phyloP scores from a whole-genome alignment of 2,329 filamentous ascomycete species.

The Colletotrichum lupini region DNA sequence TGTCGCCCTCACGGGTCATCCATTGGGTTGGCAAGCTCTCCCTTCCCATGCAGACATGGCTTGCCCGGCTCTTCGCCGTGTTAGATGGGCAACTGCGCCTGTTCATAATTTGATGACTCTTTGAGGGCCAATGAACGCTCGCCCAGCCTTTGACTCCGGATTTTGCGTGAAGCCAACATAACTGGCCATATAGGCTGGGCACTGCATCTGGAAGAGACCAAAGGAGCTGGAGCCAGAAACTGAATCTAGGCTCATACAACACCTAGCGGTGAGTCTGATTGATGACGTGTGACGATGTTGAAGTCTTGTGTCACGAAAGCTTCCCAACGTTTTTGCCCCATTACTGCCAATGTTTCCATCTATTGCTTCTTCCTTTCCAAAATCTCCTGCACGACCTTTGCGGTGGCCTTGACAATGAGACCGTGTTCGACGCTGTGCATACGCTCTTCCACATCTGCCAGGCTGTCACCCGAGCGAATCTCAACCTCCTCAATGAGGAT shows the following conservation, averaged over 20 bases:
- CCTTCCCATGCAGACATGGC: neutral
- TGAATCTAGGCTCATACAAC: no score
- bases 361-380: conserved; percentile 19
- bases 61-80: neutral
- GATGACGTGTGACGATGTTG: neutral
- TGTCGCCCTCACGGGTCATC: neutral
- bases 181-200: neutral
- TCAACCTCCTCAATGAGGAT: conserved; percentile 69
- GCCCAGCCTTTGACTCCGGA: neutral
- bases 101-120: neutral
- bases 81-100: neutral
- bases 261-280: neutral
- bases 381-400: conserved; percentile 56
- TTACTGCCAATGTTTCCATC: neutral
- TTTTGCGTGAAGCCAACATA: neutral
- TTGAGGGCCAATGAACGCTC: neutral
- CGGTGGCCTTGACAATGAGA: conserved; percentile 81
- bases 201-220: neutral
- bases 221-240: no score
- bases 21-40: neutral
- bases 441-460: conserved; percentile 67
- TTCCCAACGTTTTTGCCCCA: neutral
- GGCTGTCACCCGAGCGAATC: conserved; percentile 70
- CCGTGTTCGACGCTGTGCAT: conserved; percentile 83
- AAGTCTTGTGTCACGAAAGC: neutral